Evolutionary conservation across 306 rosid species (phyloP).

Genomic region (Luffa acutangula): DNA sequence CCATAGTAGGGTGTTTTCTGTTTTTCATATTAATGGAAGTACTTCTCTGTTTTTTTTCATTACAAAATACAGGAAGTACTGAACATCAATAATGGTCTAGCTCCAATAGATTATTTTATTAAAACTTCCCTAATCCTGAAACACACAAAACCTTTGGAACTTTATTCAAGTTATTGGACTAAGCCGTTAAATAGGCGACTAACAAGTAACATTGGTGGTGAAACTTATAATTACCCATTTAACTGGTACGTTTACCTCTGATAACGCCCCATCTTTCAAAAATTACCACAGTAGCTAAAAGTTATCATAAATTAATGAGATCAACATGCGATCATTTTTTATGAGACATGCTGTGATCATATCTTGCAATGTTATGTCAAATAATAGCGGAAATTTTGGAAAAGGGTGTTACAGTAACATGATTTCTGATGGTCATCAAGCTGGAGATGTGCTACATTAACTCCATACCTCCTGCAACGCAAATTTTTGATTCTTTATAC

Average conservation of each 20-base stretch:
- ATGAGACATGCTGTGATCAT: background rate
- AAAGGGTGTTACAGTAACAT: background rate
- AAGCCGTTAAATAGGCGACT: background rate
- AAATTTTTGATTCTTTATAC: constrained; percentile 54
- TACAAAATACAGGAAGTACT: background rate
- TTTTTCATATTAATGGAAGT: background rate
- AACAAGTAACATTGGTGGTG: background rate
- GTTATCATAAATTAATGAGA: background rate
- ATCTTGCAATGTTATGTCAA: background rate
- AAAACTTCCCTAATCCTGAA: background rate
- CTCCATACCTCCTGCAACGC: constrained; percentile 87
- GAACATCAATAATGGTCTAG: background rate
- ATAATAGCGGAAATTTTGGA: background rate
- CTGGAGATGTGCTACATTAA: background rate
- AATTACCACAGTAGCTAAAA: background rate
- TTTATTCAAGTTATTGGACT: background rate
- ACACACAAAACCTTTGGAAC: background rate
- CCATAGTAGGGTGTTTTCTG: background rate
- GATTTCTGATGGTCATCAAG: background rate
- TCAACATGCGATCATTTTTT: background rate
- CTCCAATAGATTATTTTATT: background rate
- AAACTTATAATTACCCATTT: background rate
- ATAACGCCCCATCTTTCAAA: background rate
- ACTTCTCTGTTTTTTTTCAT: background rate
- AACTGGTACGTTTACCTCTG: background rate